Evolutionary conservation across 2,329 filamentous ascomycete species (phyloP).

Genomic region (Eurotiales sp.): DNA sequence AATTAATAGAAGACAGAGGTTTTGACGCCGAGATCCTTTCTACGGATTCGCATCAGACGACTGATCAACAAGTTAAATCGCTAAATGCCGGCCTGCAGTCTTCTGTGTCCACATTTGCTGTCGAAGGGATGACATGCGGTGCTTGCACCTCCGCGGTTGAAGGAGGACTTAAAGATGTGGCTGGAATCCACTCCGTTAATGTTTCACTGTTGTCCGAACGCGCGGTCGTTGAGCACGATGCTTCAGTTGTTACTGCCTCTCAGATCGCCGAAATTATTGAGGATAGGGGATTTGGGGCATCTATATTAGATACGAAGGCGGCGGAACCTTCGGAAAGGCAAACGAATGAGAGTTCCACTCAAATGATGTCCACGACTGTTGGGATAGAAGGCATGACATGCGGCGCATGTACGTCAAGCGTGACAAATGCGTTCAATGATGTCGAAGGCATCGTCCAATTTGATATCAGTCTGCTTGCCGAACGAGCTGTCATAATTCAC

Average conservation of each 20-base stretch:
- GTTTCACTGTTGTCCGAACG: conserved; percentile 81
- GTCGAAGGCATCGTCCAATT: conserved; percentile 79
- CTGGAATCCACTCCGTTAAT: conserved; percentile 70
- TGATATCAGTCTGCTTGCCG: conserved; percentile 91
- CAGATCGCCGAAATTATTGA: conserved; percentile 58
- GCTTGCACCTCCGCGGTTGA: conserved; percentile 85
- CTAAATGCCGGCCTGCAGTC: conserved; percentile 25
- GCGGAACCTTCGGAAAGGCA: conserved; percentile 29
- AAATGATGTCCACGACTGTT: conserved; percentile 69
- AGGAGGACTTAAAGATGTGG: conserved; percentile 69
- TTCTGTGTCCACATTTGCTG: conserved; percentile 69
- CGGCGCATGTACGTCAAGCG: conserved; percentile 88
- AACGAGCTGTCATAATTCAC: conserved; percentile 84
- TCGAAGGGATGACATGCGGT: conserved; percentile 88
- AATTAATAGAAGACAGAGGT: conserved; percentile 85
- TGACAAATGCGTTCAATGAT: conserved; percentile 75
- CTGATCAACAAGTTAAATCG: conserved; percentile 23
- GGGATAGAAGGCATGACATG: conserved; percentile 97
- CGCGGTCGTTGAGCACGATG: conserved; percentile 79
- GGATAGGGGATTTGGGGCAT: conserved; percentile 74
- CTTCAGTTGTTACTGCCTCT: conserved; percentile 49
- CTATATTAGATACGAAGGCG: conserved; percentile 63
- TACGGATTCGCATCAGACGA: conserved; percentile 62
- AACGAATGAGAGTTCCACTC: conserved; percentile 31
- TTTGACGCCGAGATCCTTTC: conserved; percentile 90